phyloP scores from a whole-genome alignment of 73 alveolate species.

The Stentor coeruleus region DNA sequence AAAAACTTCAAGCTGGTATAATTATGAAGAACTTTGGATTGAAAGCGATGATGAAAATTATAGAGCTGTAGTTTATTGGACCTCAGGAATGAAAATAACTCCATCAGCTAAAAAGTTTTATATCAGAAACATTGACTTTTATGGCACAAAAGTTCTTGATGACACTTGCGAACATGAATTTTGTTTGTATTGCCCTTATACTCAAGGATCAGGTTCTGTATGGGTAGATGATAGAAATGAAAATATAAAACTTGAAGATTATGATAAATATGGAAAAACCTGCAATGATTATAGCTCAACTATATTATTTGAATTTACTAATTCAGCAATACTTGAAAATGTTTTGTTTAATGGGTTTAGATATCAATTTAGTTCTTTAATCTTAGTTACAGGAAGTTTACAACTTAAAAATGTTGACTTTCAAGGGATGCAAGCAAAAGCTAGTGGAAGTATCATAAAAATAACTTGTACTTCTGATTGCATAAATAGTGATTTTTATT shows the following conservation, averaged over 20 bases:
- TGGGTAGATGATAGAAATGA: neutral
- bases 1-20: neutral
- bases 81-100: neutral
- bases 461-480: neutral
- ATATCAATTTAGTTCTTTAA: neutral
- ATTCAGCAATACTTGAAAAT: neutral
- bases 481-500: too few species aligned
- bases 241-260: neutral
- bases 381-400: too few species aligned
- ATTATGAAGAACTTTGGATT: neutral
- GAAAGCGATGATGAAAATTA: neutral
- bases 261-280: neutral
- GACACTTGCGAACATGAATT: neutral
- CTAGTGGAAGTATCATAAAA: neutral
- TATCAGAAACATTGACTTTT: neutral
- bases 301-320: neutral
- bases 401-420: neutral
- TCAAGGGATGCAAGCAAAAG: neutral
- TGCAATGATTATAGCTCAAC: neutral
- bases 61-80: neutral
- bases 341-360: neutral
- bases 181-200: neutral
- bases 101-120: neutral
- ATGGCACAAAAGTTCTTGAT: neutral
- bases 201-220: neutral